Evolutionary conservation across 2,329 filamentous ascomycete species (phyloP).

Genomic region (Drechslerella stenobrocha): DNA sequence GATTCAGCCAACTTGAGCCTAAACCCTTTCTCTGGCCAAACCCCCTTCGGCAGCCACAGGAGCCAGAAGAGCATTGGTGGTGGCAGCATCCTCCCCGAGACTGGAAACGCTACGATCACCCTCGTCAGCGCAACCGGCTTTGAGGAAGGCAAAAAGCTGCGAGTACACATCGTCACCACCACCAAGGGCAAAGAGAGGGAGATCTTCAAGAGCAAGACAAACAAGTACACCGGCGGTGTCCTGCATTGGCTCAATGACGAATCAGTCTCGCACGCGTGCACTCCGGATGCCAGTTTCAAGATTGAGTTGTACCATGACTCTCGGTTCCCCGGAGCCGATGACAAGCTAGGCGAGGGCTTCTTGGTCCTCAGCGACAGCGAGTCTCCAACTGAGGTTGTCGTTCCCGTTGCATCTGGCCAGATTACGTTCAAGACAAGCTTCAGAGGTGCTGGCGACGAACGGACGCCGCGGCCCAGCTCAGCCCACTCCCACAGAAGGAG

Average conservation of each 20-base stretch:
- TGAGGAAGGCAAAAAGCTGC: slow-evolving; percentile 75
- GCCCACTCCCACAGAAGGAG: slow-evolving; percentile 28
- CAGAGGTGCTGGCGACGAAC: slow-evolving; percentile 58
- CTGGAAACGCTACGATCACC: slow-evolving; percentile 77
- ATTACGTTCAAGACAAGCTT: slow-evolving; percentile 78
- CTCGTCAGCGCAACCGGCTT: slow-evolving; percentile 78
- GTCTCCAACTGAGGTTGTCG: slow-evolving; percentile 68
- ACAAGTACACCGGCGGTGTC: slow-evolving; percentile 70
- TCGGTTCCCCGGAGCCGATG: slow-evolving; percentile 74
- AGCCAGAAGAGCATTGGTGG: slow-evolving; percentile 62
- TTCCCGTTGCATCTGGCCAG: slow-evolving; percentile 72
- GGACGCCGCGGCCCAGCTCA: slow-evolving; percentile 10
- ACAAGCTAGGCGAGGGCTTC: slow-evolving; percentile 78
- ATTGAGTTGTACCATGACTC: slow-evolving; percentile 82
- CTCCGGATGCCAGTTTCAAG: slow-evolving; percentile 82
- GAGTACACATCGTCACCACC: slow-evolving; percentile 66
- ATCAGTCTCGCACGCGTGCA: slow-evolving; percentile 67
- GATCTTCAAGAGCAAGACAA: slow-evolving; percentile 88
- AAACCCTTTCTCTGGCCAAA: slow-evolving; percentile 57
- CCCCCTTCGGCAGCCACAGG: slow-evolving; percentile 59
- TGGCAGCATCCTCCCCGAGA: slow-evolving; percentile 65
- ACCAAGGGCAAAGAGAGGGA: slow-evolving; percentile 68
- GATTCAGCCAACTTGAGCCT: slow-evolving; percentile 55
- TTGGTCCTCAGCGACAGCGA: slow-evolving; percentile 88
- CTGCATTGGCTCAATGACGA: slow-evolving; percentile 77